Evolutionary conservation across 2,329 filamentous ascomycete species (phyloP).

Genomic region (Diaporthe nobilis): DNA sequence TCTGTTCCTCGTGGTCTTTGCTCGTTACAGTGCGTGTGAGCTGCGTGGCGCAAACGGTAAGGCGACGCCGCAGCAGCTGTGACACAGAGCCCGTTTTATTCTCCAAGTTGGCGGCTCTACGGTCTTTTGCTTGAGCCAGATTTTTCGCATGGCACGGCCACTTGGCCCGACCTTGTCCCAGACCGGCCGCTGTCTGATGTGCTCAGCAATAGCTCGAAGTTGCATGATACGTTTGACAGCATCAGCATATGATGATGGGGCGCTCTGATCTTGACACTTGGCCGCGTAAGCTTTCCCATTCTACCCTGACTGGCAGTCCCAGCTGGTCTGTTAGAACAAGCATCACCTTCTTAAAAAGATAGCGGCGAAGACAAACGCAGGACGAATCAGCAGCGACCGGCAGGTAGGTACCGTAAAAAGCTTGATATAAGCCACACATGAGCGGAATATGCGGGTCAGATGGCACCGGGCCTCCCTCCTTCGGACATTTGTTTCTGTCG

Average conservation of each 20-base stretch:
- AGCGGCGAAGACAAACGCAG: neutral
- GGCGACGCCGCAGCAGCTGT: neutral
- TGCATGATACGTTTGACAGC: neutral
- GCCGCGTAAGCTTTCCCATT: slow-evolving; percentile 2
- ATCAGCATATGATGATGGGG: neutral
- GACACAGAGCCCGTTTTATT: neutral
- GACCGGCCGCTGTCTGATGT: neutral
- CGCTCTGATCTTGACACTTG: neutral
- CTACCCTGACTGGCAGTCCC: neutral
- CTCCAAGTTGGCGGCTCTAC: neutral
- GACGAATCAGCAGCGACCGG: neutral
- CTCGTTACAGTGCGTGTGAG: neutral
- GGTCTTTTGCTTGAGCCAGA: neutral
- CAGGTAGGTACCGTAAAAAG: neutral
- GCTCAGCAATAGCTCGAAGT: neutral
- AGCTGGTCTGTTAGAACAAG: neutral
- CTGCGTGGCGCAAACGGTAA: neutral
- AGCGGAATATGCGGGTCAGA: neutral
- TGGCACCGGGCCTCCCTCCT: neutral
- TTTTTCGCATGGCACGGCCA: neutral
- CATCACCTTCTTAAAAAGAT: neutral
- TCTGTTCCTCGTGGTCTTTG: neutral
- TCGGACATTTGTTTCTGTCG: neutral
- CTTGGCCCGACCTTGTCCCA: too few relatives aligned
- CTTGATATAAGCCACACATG: neutral